A percentile compares a stretch with the other conserved stretches of the same genome.
Evolutionary conservation across 371 early-diverging fungal species (phyloP).

Genomic region (Amoeboaphelidium protococcarum): DNA sequence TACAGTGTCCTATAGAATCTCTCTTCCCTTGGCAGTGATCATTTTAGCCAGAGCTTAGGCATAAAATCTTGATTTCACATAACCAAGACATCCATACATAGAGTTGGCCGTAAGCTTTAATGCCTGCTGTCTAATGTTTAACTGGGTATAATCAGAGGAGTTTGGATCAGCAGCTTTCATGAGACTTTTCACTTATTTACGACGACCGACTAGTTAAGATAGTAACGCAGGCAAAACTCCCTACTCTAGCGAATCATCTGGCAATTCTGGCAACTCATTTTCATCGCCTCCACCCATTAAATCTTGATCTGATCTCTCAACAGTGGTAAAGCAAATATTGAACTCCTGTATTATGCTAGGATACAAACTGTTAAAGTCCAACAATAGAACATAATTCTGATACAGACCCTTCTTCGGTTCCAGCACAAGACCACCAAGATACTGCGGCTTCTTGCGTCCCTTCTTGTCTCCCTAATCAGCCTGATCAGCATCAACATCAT

Average conservation of each 20-base stretch:
- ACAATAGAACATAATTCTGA: conserved; percentile 75
- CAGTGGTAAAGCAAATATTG: conserved; percentile 98
- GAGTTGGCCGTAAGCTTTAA: conserved; percentile 97
- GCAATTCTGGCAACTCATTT: too few species aligned
- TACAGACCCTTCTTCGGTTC: conserved; percentile 95
- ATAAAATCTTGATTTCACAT: conserved; percentile 80
- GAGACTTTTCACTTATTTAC: conserved; percentile 67
- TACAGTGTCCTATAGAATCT: conserved; percentile 86
- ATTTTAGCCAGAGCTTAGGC: conserved; percentile 94
- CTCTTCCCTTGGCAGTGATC: conserved; percentile 92
- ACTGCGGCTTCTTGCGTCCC: conserved; percentile 49
- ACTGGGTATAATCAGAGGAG: conserved; percentile 33
- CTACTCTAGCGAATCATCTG: conserved; percentile 27
- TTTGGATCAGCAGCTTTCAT: conserved; percentile 46
- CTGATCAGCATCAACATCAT: conserved; percentile 6
- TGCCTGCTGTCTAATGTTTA: conserved; percentile 87
- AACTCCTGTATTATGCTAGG: conserved; percentile 99
- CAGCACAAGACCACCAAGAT: conserved; percentile 93
- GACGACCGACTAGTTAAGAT: conserved; percentile 63
- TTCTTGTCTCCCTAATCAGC: conserved; percentile 15
- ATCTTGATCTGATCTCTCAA: conserved; percentile 38
- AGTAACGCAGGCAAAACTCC: conserved; percentile 82
- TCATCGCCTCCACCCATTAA: too few species aligned
- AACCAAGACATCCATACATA: conserved; percentile 99
- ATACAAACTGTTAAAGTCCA: conserved; percentile 99